A percentile compares a stretch with the other conserved stretches of the same genome.
Evolutionary conservation across 495 filamentous ascomycete species (phyloP).

Genomic region (Cudoniella acicularis): DNA sequence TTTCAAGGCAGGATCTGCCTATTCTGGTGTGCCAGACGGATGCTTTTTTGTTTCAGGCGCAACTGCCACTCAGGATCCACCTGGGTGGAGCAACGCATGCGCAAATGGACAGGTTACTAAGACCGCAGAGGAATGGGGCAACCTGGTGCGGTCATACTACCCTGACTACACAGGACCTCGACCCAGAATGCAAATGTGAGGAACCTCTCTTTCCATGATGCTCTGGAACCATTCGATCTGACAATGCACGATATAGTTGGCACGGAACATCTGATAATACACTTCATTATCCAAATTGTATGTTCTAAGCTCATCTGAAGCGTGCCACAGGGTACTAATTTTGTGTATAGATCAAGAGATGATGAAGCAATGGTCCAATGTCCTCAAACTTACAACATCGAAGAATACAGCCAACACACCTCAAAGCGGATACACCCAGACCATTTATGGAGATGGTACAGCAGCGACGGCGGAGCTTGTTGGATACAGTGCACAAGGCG

Average conservation of each 20-base stretch:
- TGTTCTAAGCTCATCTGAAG: too few relatives aligned
- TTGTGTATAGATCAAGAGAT: too few relatives aligned
- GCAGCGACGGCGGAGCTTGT: too few relatives aligned
- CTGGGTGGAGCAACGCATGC: slow-evolving; percentile 9
- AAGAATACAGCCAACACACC: too few relatives aligned
- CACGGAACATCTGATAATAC: slow-evolving; percentile 43
- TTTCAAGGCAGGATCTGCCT: slow-evolving; percentile 46
- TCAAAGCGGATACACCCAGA: too few relatives aligned
- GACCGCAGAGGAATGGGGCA: slow-evolving; percentile 44
- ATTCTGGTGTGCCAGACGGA: slow-evolving; percentile 46
- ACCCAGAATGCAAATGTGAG: slow-evolving; percentile 44
- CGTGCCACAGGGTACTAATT: too few relatives aligned
- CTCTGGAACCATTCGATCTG: slow-evolving; percentile 6
- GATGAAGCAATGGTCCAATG: slow-evolving; percentile 39
- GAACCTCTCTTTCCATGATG: not conserved
- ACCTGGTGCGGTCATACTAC: slow-evolving; percentile 41
- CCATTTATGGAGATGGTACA: too few relatives aligned
- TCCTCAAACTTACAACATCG: too few relatives aligned
- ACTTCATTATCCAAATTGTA: slow-evolving; percentile 39
- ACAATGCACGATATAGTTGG: too few relatives aligned
- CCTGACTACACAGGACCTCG: slow-evolving; percentile 44
- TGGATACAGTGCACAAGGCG: too few relatives aligned
- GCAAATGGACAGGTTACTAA: slow-evolving; percentile 32
- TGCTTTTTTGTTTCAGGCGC: slow-evolving; percentile 42
- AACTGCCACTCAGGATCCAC: slow-evolving; percentile 38